Evolutionary conservation across 768 basidiomycete species (phyloP).

Genomic region (Suillus luteus): DNA sequence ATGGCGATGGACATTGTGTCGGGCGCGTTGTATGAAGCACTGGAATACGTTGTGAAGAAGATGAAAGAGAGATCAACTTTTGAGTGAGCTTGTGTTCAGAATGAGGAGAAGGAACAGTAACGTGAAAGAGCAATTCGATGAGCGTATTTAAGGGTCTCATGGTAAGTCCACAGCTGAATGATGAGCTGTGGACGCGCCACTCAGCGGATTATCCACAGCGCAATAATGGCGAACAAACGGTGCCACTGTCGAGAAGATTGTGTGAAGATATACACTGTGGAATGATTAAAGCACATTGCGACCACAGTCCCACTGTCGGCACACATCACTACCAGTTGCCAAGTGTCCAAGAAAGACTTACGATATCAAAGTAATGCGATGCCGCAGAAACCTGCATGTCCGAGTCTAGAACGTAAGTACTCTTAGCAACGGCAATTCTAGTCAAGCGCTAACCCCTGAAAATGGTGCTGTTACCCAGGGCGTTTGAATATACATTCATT

Average conservation of each 20-base stretch:
- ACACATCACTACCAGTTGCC: neutral
- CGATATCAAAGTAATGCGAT: neutral
- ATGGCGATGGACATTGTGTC: neutral
- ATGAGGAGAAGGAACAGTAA: neutral
- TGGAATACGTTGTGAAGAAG: neutral
- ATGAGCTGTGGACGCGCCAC: slow-evolving; percentile 14
- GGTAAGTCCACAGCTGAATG: neutral
- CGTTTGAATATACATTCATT: neutral
- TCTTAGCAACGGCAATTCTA: neutral
- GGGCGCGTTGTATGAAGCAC: neutral
- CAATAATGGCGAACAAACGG: neutral
- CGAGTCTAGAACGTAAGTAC: neutral
- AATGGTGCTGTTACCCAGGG: neutral
- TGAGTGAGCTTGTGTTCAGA: slow-evolving; percentile 11
- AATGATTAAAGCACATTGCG: neutral
- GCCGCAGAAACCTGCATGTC: neutral
- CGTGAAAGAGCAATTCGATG: neutral
- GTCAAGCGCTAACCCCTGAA: neutral
- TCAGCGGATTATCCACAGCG: neutral
- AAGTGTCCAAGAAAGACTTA: neutral
- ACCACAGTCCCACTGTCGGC: neutral
- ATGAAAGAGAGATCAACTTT: slow-evolving; percentile 12
- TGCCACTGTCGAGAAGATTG: neutral
- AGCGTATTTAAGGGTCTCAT: neutral
- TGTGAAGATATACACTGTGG: neutral